These are phyloP conservation scores for Aspergillus nanangensis DNA, from an alignment of 495 filamentous ascomycete genomes.

Conservation along the genomic window DNA sequence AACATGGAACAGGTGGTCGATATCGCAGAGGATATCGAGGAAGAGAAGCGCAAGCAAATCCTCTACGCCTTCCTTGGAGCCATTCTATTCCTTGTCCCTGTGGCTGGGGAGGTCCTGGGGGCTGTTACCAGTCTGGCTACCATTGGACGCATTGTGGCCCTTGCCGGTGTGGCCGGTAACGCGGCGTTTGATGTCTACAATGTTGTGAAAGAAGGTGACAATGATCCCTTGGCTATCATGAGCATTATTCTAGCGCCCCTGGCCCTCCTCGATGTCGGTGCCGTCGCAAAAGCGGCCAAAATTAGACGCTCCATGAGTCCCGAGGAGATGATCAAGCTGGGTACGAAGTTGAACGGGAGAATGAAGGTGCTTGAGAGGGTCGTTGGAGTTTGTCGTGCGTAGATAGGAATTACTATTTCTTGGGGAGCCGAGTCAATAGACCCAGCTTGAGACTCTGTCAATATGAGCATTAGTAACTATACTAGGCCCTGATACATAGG, in stretches of 20 bases:
- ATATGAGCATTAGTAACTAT: too few relatives aligned
- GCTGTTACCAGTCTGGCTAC: neutral
- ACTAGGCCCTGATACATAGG: too few relatives aligned
- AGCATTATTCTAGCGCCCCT: conserved; percentile 1
- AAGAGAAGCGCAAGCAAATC: conserved; percentile 3
- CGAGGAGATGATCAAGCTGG: neutral
- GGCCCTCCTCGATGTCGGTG: neutral
- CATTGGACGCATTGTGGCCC: conserved; percentile 5
- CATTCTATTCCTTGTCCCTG: conserved; percentile 4
- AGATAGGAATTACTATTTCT: too few relatives aligned
- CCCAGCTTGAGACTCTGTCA: too few relatives aligned
- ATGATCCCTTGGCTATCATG: conserved; percentile 5
- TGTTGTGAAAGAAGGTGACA: neutral
- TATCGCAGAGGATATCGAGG: conserved; percentile 1
- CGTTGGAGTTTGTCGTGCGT: too few relatives aligned
- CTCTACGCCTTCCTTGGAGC: conserved; percentile 3
- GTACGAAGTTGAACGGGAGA: too few relatives aligned
- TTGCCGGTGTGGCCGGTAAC: conserved; percentile 4
- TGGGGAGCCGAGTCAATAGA: too few relatives aligned
- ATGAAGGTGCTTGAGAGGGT: too few relatives aligned
- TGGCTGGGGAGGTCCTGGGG: neutral
- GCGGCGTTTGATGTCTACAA: conserved; percentile 5
- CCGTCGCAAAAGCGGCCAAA: conserved; percentile 1
- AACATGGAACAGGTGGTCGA: conserved; percentile 3
- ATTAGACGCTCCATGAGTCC: neutral